A percentile compares a stretch with the other conserved stretches of the same genome.
phyloP scores from a whole-genome alignment of 2,329 filamentous ascomycete species.

The Trichoderma sp. region DNA sequence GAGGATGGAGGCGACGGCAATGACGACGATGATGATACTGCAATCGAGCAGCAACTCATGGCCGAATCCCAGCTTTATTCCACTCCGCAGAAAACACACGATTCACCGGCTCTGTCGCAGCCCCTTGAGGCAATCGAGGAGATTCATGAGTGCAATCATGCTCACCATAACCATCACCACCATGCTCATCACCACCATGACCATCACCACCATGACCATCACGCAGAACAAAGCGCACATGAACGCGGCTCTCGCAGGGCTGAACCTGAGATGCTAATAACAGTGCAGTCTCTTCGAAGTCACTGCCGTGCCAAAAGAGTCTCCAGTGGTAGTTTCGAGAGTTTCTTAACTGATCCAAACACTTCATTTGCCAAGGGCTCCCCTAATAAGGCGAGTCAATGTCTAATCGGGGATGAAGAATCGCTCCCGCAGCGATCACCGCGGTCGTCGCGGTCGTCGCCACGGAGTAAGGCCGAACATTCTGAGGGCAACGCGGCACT shows the following conservation, averaged over 20 bases:
- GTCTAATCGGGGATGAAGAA: constrained; percentile 28
- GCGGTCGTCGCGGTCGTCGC: constrained; percentile 38
- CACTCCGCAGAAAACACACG: constrained; percentile 8
- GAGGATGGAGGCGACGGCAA: constrained; percentile 23
- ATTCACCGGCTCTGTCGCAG: background rate
- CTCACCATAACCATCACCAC: constrained; percentile 25
- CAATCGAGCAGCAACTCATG: constrained; percentile 35
- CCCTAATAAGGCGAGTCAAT: constrained; percentile 25
- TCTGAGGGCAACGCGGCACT: constrained; percentile 37
- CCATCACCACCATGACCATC: constrained; percentile 1
- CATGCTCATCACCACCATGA: constrained; percentile 25
- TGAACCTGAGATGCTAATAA: constrained; percentile 36
- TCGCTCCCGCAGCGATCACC: constrained; percentile 25
- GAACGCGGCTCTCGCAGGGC: constrained; percentile 21
- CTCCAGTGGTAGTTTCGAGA: constrained; percentile 34
- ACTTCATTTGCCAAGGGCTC: constrained; percentile 37
- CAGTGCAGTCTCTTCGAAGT: constrained; percentile 40
- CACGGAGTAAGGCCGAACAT: constrained; percentile 36
- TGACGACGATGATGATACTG: constrained; percentile 28
- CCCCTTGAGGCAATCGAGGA: background rate
- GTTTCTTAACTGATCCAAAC: constrained; percentile 38
- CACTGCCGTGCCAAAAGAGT: constrained; percentile 34
- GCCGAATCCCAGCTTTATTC: constrained; percentile 30
- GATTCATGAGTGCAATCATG: background rate
- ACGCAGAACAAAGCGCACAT: background rate